Conservation (phyloP, 768 basidiomycete genomes). For the Jaapia argillacea region DNA sequence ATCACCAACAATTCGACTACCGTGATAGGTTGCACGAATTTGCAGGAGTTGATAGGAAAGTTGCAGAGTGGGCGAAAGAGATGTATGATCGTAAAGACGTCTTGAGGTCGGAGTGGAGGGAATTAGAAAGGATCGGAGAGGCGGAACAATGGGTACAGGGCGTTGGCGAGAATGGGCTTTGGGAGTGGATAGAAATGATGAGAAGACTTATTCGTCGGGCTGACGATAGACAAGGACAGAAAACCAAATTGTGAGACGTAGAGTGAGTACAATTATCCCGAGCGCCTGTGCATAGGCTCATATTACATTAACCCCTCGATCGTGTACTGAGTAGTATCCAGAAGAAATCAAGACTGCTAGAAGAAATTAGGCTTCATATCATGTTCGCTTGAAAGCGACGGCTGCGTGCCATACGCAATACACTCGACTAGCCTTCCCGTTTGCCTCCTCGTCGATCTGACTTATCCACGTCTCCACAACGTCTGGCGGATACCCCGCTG, state of each 20-base stretch:
- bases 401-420: not conserved
- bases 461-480: not conserved
- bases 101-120: conserved; percentile 48
- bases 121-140: conserved; percentile 43
- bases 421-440: not conserved
- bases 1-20: conserved; percentile 56
- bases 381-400: not conserved
- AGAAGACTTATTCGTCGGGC: conserved; percentile 21
- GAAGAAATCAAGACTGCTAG: too few relatives aligned
- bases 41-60: conserved; percentile 27
- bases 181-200: conserved; percentile 55
- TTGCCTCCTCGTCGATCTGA: not conserved
- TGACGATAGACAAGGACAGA: conserved; percentile 14
- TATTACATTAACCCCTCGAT: too few relatives aligned
- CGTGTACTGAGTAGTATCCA: too few relatives aligned
- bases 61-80: conserved; percentile 48
- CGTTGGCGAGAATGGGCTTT: conserved; percentile 43
- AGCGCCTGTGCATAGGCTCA: too few relatives aligned
- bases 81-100: conserved; percentile 37
- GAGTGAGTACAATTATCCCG: too few relatives aligned
- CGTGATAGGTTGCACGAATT: conserved; percentile 48
- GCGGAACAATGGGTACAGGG: conserved; percentile 51
- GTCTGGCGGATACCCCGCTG: not conserved
- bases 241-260: too few relatives aligned
- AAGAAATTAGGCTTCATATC: too few relatives aligned